A percentile compares a stretch with the other conserved stretches of the same genome.
phyloP scores from a whole-genome alignment of 176 grass and related monocot genomes.

The Cenchrus americanus region DNA sequence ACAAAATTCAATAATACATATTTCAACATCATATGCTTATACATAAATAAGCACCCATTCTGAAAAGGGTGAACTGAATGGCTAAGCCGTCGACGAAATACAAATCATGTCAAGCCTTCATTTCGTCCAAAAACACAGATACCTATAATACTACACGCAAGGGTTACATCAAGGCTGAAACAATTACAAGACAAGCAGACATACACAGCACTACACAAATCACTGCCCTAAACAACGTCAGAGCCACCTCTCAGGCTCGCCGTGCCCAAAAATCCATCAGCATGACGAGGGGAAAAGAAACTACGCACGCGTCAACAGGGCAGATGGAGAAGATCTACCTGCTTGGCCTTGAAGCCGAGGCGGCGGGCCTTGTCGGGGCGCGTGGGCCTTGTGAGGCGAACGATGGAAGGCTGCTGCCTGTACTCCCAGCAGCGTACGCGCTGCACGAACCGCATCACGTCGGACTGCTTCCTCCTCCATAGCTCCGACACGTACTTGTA shows the following conservation, averaged over 20 bases:
- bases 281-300: not conserved
- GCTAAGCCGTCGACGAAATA: not conserved
- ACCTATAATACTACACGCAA: not conserved
- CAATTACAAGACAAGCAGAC: not conserved
- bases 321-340: constrained; percentile 50
- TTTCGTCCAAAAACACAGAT: not conserved
- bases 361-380: constrained; percentile 84
- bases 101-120: not conserved
- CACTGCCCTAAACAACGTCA: not conserved
- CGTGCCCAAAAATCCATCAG: not conserved
- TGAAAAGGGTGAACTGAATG: too few species aligned
- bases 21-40: not conserved
- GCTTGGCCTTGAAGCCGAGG: constrained; percentile 90
- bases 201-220: not conserved
- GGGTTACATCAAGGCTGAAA: not conserved
- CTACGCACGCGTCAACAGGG: not conserved
- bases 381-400: constrained; percentile 63
- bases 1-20: not conserved
- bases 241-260: not conserved
- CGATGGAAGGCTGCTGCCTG: constrained; percentile 70
- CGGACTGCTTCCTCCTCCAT: constrained; percentile 91
- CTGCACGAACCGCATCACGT: constrained; percentile 80
- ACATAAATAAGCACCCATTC: too few species aligned
- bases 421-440: constrained; percentile 81
- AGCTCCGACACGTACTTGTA: constrained; percentile 89